These are phyloP conservation scores for Colletotrichum navitas DNA, from an alignment of 2,329 filamentous ascomycete species.

Conservation along the genomic window DNA sequence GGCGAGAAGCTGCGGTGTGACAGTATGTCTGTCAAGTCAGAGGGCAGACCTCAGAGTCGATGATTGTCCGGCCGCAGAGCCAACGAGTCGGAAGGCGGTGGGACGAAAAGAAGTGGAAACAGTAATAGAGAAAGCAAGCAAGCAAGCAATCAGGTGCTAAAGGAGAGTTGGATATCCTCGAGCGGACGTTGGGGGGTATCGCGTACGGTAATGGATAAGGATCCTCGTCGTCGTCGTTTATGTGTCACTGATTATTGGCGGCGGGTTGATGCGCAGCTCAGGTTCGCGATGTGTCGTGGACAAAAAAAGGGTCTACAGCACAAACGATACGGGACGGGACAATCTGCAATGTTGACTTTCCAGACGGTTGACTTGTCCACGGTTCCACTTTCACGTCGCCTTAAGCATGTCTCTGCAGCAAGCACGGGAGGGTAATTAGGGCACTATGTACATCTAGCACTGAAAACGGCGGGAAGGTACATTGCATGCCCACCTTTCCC, in stretches of 20 bases:
- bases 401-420: constrained; percentile 5
- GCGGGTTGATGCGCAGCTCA: constrained; percentile 24
- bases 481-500: constrained; percentile 21
- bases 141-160: constrained; percentile 18
- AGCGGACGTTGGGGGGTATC: constrained; percentile 29
- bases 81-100: constrained; percentile 19
- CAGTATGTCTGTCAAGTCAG: constrained; percentile 31
- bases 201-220: constrained; percentile 17
- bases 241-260: constrained; percentile 18
- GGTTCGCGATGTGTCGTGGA: constrained; percentile 19
- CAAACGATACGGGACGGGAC: constrained; percentile 1
- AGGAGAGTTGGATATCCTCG: constrained; percentile 27
- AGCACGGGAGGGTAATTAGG: constrained; percentile 1
- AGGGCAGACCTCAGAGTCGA: constrained; percentile 30
- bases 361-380: constrained; percentile 31
- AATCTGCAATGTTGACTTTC: constrained; percentile 39
- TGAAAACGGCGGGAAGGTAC: constrained; percentile 30
- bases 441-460: constrained; percentile 10
- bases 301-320: constrained; percentile 1
- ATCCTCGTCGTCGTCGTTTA: constrained; percentile 24
- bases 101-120: constrained; percentile 22
- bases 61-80: constrained; percentile 23
- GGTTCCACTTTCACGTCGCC: constrained; percentile 33
- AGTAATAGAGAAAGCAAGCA: constrained; percentile 9
- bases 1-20: constrained; percentile 4